These are phyloP conservation scores for Leccinum variicolor DNA, from an alignment of 768 basidiomycete genomes.

Conservation along the genomic window DNA sequence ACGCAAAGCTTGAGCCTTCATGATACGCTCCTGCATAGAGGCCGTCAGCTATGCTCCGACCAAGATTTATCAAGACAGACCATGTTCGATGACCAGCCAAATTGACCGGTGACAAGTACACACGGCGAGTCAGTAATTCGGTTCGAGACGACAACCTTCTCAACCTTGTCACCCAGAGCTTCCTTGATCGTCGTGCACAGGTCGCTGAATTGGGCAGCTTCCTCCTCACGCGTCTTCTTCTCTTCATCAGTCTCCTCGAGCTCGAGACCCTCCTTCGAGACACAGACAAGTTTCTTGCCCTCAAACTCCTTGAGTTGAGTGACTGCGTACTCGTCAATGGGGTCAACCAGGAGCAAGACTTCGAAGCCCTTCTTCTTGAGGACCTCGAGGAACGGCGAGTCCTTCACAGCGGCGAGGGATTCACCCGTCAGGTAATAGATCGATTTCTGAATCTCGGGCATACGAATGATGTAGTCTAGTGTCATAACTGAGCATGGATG, in stretches of 20 bases:
- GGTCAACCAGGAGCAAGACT: conserved; percentile 95
- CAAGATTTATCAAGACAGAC: conserved; percentile 35
- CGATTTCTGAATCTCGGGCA: conserved; percentile 98
- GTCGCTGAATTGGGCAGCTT: conserved; percentile 77
- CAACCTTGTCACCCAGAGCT: conserved; percentile 97
- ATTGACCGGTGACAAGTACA: conserved; percentile 97
- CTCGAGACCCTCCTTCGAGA: conserved; percentile 99
- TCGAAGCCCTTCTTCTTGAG: conserved; percentile 99
- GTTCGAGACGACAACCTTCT: conserved; percentile 98
- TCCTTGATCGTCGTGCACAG: conserved; percentile 97
- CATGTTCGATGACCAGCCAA: conserved; percentile 99
- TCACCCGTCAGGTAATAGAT: conserved; percentile 99
- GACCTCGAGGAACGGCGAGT: conserved; percentile 98
- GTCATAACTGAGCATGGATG: background rate
- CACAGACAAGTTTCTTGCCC: conserved; percentile 94
- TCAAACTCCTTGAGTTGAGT: conserved; percentile 99
- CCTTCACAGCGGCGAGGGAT: conserved; percentile 83
- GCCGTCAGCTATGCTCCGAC: background rate
- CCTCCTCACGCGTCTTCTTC: conserved; percentile 87
- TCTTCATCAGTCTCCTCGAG: conserved; percentile 99
- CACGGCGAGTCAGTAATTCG: conserved; percentile 96
- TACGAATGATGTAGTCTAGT: conserved; percentile 96
- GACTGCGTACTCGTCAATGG: conserved; percentile 98
- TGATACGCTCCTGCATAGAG: conserved; percentile 77
- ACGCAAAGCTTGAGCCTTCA: conserved; percentile 97